Base-by-base conservation (phyloP, 495 filamentous ascomycete genomes). In the Neurospora sp. region DNA sequence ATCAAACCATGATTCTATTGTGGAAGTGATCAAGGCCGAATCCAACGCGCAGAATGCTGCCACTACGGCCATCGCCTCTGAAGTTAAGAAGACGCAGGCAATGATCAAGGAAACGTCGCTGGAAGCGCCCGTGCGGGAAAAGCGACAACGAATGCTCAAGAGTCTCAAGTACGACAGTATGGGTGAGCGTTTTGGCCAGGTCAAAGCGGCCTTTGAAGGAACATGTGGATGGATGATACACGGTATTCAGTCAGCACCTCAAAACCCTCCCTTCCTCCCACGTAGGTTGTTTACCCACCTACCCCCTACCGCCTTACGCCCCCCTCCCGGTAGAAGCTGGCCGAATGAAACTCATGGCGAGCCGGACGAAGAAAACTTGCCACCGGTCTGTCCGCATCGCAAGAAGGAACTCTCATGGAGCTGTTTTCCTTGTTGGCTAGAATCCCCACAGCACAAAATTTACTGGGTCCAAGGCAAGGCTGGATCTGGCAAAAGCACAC, bases 391-490 rank as follows among this genome's bases (percentile, higher is more conserved):
- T 42, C 41, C 41, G 5, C 41, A 42, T 8, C 41, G 35, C 7
- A 46, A 20, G 1, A 48, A 20, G 9, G 11, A 5, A 0, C 12
- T 35, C 3, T 69, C 11, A 0, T 79, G 76, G 79, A 44, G 70
- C 11, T 77, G 76, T 54, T 84, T 85, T 72, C 42, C 39, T 6
- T 70, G 79, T 14, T 84, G 83, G 83, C 74, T 84, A 0, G 70
- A 79, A 75, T 69, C 35, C 18, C 73, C 70, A 5, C 0, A 12
- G 1, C n/a, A 73, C 35, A 75, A 76, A 9, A 59, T 82, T 0
- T 86, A 81, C 73, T 85, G 82, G 81, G 75, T 86, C 9, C 75
- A 69, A 16, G 85, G 85, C 2, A 86, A 85, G 73, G 73, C 84
- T 23, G 85, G 83, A 11, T 79, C 79, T 2, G 85, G 85, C 0